Evolutionary conservation across 2,329 filamentous ascomycete genomes (phyloP), one percentile per base, ranked within the genome.

Genomic region (Phialocephala subalpina): DNA sequence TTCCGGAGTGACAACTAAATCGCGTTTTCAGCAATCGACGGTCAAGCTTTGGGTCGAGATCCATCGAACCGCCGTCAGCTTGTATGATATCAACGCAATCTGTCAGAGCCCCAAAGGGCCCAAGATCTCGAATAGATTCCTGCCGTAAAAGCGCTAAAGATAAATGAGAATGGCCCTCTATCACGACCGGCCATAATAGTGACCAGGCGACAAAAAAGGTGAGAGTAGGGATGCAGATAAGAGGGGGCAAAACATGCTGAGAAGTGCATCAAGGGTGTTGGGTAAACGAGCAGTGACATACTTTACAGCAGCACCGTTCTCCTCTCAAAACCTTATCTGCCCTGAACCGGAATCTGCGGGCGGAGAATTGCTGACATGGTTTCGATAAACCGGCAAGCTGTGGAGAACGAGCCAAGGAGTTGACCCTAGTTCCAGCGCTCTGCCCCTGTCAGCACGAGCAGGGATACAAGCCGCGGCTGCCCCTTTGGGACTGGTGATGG

Each of bases 371-470:
- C 49, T 33, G 49, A 53, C 49, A 53, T 33, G 25, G 14, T 11
- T 33, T 53, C 49, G 49, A 27, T 53, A 53, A 33, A 53, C 49
- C 49, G 18, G 49, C 49, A 33, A 27, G 25, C 8, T 8, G 27
- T 18, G 49, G 49, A 53, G 49, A 29, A 49, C 3, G 29, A 53
- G 49, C 25, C 49, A 18, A 53, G 49, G 27, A 20, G 3, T 12
- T 27, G 3, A 14, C 16, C 49, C 49, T 22, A 3, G 49, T 29
- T 53, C 49, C 49, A 18, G 49, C 25, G 18, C 18, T 33, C 49
- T 33, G 49, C 49, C 49, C 49, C 49, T 53, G 49, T 49, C n/a
- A 49, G 45, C 45, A 45, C 42, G 42, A n/a, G n/a, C 16, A 45
- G 42, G 42, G 42, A n/a, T 3, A 3, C 16, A 7, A 42, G n/a